Conservation (phyloP, 768 basidiomycete species). For the Mycena alexandri region DNA sequence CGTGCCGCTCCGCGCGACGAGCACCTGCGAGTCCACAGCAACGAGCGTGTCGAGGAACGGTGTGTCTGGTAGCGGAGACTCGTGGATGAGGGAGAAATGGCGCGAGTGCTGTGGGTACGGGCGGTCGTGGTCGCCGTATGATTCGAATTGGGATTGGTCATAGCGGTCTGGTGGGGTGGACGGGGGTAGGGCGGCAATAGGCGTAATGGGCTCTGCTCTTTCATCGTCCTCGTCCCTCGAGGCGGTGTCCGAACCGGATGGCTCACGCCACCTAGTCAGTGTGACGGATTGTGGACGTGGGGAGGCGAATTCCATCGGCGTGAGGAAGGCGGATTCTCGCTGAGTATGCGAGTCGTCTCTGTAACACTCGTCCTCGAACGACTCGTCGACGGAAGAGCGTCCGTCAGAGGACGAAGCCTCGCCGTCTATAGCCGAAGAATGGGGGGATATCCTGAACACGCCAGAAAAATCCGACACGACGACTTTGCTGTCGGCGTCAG, state of each 20-base stretch:
- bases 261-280: not conserved
- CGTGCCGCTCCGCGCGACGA: not conserved
- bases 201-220: slow-evolving; percentile 14
- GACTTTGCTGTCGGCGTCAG: not conserved
- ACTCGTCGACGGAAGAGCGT: too few relatives aligned
- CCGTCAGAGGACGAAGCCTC: too few relatives aligned
- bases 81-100: not conserved
- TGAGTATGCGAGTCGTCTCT: slow-evolving; percentile 17
- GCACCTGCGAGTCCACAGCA: slow-evolving; percentile 22
- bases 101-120: too few relatives aligned
- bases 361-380: slow-evolving; percentile 9
- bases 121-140: slow-evolving; percentile 6
- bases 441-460: slow-evolving; percentile 6
- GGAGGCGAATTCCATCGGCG: slow-evolving; percentile 26
- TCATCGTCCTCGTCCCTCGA: slow-evolving; percentile 4
- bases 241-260: not conserved
- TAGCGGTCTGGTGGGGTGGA: not conserved
- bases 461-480: slow-evolving; percentile 12
- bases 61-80: slow-evolving; percentile 16
- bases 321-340: slow-evolving; percentile 21
- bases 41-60: slow-evolving; percentile 31
- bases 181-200: not conserved
- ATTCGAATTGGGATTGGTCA: not conserved
- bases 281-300: slow-evolving; percentile 12
- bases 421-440: not conserved